Evolutionary conservation across 1,139 yeast genomes (phyloP).

Genomic region (Candida tetrigidarum): DNA sequence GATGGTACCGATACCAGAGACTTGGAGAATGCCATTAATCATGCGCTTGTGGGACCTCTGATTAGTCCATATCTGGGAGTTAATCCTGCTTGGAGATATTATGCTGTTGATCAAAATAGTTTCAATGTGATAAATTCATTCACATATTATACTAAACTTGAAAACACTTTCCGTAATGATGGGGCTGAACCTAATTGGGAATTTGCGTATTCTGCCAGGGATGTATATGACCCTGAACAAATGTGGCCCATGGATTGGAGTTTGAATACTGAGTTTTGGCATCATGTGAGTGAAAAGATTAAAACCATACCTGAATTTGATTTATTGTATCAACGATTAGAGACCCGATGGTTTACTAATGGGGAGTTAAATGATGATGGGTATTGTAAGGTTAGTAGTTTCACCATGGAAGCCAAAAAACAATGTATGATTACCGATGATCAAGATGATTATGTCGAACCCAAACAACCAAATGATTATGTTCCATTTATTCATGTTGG

Average conservation of each 20-base stretch:
- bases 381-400: conserved; percentile 29
- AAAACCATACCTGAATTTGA: conserved; percentile 21
- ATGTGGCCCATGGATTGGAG: conserved; percentile 30
- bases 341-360: conserved; percentile 15
- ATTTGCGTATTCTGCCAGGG: conserved; percentile 34
- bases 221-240: conserved; percentile 29
- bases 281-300: conserved; percentile 20
- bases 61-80: conserved; percentile 31
- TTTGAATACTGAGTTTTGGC: conserved; percentile 35
- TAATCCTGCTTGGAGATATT: conserved; percentile 40
- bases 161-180: conserved; percentile 30
- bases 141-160: conserved; percentile 33
- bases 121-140: conserved; percentile 33
- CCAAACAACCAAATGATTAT: conserved; percentile 20
- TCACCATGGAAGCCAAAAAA: conserved; percentile 26
- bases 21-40: conserved; percentile 26
- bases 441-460: conserved; percentile 28
- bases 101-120: conserved; percentile 32
- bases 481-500: conserved; percentile 23
- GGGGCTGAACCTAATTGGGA: conserved; percentile 36
- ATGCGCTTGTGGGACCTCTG: conserved; percentile 36
- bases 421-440: conserved; percentile 30
- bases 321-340: conserved; percentile 19
- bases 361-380: conserved; percentile 18
- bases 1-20: conserved; percentile 22